A percentile compares a stretch with the other conserved stretches of the same genome.
phyloP scores from a whole-genome alignment of 345 rosid genomes.

The Boechera retrofracta region DNA sequence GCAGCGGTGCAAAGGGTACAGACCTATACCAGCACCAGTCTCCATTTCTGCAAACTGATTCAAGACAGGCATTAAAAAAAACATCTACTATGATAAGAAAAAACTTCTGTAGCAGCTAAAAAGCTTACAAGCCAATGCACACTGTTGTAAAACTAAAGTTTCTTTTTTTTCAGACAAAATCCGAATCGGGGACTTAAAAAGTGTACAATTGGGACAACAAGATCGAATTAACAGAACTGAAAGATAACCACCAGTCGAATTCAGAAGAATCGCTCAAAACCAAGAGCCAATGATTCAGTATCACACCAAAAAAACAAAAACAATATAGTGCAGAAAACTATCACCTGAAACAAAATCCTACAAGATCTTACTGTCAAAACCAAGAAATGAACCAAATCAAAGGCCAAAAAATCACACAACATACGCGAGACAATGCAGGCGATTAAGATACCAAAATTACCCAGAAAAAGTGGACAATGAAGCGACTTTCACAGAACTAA shows the following conservation, averaged over 20 bases:
- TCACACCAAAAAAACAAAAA: not conserved
- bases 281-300: conserved; percentile 14
- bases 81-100: not conserved
- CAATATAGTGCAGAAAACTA: not conserved
- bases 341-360: not conserved
- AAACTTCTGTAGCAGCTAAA: not conserved
- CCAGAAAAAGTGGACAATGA: conserved; percentile 19
- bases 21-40: conserved; percentile 59
- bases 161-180: conserved; percentile 2
- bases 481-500: conserved; percentile 10
- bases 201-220: not conserved
- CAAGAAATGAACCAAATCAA: conserved; percentile 16
- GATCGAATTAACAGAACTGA: not conserved
- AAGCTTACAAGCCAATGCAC: conserved; percentile 1
- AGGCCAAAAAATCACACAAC: not conserved
- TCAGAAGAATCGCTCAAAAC: conserved; percentile 11
- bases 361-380: conserved; percentile 25
- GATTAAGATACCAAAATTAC: not conserved
- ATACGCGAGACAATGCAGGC: conserved; percentile 27
- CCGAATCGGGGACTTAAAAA: not conserved
- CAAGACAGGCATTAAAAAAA: not conserved
- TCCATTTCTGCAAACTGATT: conserved; percentile 75
- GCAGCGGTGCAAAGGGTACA: conserved; percentile 96
- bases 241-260: conserved; percentile 10
- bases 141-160: not conserved